A percentile compares a stretch with the other conserved stretches of the same genome.
Evolutionary conservation across 441 rosid species (phyloP).

Genomic region (Corymbia citriodora): DNA sequence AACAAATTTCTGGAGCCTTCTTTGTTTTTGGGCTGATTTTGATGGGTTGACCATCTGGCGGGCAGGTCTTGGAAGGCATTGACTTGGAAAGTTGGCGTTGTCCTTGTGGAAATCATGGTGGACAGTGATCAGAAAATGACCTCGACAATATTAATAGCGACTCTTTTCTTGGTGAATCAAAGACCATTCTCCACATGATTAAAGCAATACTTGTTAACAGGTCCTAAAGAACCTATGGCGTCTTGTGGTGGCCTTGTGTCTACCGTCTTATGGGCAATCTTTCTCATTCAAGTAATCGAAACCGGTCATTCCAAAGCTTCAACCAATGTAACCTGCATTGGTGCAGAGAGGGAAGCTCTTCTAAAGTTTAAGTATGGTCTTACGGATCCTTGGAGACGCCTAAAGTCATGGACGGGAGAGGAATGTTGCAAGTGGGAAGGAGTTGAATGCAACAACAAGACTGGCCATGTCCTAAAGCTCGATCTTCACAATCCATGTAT

Average conservation of each 20-base stretch:
- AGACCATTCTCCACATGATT: background rate
- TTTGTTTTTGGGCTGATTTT: no score
- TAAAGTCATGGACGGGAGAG: rapidly evolving
- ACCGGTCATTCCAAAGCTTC: background rate
- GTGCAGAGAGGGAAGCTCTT: background rate
- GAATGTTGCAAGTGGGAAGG: background rate
- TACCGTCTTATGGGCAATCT: background rate
- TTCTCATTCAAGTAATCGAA: background rate
- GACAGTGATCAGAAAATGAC: no score
- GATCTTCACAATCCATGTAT: background rate
- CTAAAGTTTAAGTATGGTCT: background rate
- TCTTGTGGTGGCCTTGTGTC: slow-evolving; percentile 48
- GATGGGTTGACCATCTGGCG: no score
- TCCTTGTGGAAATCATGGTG: no score
- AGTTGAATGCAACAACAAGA: background rate
- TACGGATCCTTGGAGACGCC: rapidly evolving
- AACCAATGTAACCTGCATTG: background rate
- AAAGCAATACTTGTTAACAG: slow-evolving; percentile 26
- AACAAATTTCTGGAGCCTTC: no score
- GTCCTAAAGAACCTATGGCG: slow-evolving; percentile 42
- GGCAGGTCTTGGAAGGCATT: no score
- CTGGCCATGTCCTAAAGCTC: rapidly evolving
- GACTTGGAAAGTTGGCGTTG: no score
- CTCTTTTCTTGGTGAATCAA: background rate
- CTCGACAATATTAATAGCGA: rapidly evolving